A percentile compares a stretch with the other conserved stretches of the same genome.
phyloP scores from a whole-genome alignment of 139 green algal species.

The Prasinococcaceae sp. region DNA sequence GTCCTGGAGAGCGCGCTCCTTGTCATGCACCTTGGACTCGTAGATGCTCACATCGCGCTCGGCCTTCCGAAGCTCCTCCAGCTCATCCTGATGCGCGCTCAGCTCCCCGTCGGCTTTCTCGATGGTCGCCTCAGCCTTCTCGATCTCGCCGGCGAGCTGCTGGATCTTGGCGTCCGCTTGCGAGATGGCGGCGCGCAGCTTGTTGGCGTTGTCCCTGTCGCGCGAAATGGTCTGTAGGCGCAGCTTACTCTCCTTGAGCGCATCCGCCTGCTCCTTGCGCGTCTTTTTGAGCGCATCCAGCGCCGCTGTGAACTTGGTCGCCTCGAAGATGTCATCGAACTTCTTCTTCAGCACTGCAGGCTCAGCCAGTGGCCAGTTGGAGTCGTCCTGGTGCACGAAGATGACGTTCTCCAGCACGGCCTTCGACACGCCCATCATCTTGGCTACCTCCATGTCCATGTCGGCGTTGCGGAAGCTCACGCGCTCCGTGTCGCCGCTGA shows the following conservation, averaged over 20 bases:
- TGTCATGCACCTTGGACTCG: neutral
- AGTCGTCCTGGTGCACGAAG: slow-evolving; percentile 98
- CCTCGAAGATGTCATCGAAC: slow-evolving; percentile 96
- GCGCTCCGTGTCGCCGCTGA: slow-evolving; percentile 48
- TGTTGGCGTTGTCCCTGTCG: no score
- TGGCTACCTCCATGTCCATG: slow-evolving; percentile 78
- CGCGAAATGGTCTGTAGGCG: no score
- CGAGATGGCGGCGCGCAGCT: no score
- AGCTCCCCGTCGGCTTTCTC: no score
- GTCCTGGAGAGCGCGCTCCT: neutral
- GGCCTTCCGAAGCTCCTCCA: slow-evolving; percentile 19
- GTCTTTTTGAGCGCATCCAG: neutral
- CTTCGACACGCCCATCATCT: slow-evolving; percentile 89
- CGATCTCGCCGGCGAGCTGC: no score
- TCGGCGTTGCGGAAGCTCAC: slow-evolving; percentile 65
- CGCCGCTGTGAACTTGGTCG: slow-evolving; percentile 71
- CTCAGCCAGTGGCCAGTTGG: slow-evolving; percentile 91
- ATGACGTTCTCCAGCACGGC: slow-evolving; percentile 92
- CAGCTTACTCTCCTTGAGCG: no score
- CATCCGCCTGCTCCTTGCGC: no score
- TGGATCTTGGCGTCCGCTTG: no score
- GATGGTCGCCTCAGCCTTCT: no score
- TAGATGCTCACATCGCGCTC: slow-evolving; percentile 22
- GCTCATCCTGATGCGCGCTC: no score
- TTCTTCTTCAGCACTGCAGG: slow-evolving; percentile 77